These are phyloP conservation scores for Penicillium sp. DNA, from an alignment of 2,329 filamentous ascomycete genomes.

Conservation along the genomic window DNA sequence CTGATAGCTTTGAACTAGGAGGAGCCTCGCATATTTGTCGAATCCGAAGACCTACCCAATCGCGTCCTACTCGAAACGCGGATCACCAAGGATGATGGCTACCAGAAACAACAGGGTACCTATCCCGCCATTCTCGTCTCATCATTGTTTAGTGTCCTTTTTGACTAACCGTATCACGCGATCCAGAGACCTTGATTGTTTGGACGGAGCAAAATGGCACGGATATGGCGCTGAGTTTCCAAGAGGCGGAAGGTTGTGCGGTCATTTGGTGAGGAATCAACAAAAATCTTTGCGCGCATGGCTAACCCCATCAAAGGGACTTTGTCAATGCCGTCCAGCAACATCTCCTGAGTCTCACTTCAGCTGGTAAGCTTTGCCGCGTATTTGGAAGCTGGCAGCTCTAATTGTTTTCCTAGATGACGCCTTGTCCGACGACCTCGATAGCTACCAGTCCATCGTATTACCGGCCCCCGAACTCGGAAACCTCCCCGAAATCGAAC, in stretches of 20 bases:
- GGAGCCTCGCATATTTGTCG: conserved; percentile 83
- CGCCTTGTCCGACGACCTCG: conserved; percentile 84
- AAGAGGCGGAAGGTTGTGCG: conserved; percentile 91
- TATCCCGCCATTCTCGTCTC: conserved; percentile 28
- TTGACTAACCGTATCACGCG: conserved; percentile 27
- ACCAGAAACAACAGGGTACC: conserved; percentile 94
- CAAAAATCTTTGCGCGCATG: conserved; percentile 10
- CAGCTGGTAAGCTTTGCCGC: conserved; percentile 55
- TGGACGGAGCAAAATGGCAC: conserved; percentile 91
- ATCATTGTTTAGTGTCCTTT: not conserved
- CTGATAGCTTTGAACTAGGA: conserved; percentile 50
- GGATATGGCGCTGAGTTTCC: conserved; percentile 97
- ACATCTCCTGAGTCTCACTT: conserved; percentile 62
- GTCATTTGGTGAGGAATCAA: conserved; percentile 71
- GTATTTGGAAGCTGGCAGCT: conserved; percentile 4
- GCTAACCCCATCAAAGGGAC: conserved; percentile 60
- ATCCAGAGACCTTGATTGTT: conserved; percentile 87
- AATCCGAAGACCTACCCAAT: conserved; percentile 88
- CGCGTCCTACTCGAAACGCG: conserved; percentile 82
- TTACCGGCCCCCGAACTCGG: conserved; percentile 78
- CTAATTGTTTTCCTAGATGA: conserved; percentile 61
- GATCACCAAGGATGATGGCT: conserved; percentile 90
- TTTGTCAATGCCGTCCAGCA: conserved; percentile 87
- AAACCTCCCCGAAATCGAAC: conserved; percentile 80
- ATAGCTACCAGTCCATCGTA: conserved; percentile 67